Evolutionary conservation across 169 alveolate genomes (phyloP), one percentile per base, ranked within the genome.

Genomic region (Plasmodium berghei): DNA sequence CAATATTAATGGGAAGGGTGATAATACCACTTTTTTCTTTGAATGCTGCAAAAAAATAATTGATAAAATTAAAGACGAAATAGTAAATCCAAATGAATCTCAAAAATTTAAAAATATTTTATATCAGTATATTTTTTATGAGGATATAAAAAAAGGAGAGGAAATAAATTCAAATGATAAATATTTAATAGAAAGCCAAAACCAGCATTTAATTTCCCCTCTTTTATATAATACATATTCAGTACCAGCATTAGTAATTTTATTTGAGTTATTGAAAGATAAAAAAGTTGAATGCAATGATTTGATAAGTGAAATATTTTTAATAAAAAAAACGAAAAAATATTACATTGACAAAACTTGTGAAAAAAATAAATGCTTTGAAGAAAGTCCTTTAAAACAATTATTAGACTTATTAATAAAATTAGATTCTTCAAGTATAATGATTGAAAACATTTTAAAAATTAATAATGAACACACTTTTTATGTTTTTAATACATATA

Each of bases 111-210:
- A 71, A 52, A 86, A 86, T 46, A 2, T 86, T 20, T 56, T 86
- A 20, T 86, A 86, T 54, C 91, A 86, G 46, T 86, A 86, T 54
- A 45, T 86, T 9, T 86, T 45, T 48, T 71, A 86, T 71, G 87
- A 83, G n/a, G 34, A 9, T 20, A 10, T 48, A 14, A 63, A 75
- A 22, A 20, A 9, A 5, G n/a, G 5, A 18, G 24, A 66, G 0
- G 20, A 69, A 0, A 16, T 20, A 6, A n/a, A n/a, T 1, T n/a
- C 52, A 8, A 46, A 40, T 24, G 55, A 28, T 14, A 69, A 59
- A 63, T 86, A 71, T 64, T 20, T 45, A 26, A n/a, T 48, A 16
- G 91, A 86, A 40, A 86, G 91, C 58, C 26, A 18, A 18, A 70
- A 46, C 48, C 91, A 86, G 46, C 69, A 86, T 61, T 71, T 71